Percentiles rank a stretch among this genome's conserved stretches.
phyloP scores from a whole-genome alignment of 1,284 basidiomycete genomes.

The Moniliella sp. region DNA sequence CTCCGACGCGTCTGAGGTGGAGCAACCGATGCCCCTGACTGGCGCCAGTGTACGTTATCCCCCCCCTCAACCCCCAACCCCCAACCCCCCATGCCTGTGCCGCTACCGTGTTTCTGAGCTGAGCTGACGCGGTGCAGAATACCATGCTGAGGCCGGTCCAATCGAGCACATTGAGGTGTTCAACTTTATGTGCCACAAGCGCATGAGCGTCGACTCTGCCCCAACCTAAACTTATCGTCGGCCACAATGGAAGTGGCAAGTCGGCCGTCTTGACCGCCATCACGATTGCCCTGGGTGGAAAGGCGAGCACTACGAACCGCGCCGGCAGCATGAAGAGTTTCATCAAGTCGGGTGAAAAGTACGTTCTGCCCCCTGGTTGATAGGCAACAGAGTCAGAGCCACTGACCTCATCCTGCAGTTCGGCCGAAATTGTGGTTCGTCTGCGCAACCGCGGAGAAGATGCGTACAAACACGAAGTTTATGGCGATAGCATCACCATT shows the following conservation, averaged over 20 bases:
- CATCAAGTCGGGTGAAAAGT: conserved; percentile 65
- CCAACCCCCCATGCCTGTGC: neutral
- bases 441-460: conserved; percentile 73
- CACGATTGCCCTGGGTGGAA: conserved; percentile 77
- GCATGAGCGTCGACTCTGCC: conserved; percentile 54
- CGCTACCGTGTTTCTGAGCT: conserved; percentile 43
- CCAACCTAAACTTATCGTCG: conserved; percentile 90
- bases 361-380: conserved; percentile 21
- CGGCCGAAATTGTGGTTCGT: conserved; percentile 54
- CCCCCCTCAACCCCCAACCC: too few relatives aligned
- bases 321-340: conserved; percentile 68
- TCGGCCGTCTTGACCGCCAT: conserved; percentile 82
- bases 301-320: conserved; percentile 57
- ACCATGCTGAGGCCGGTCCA: conserved; percentile 66
- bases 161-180: conserved; percentile 65
- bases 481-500: conserved; percentile 63
- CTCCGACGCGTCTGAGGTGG: neutral
- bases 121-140: too few relatives aligned
- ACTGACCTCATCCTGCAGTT: conserved; percentile 35
- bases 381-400: neutral
- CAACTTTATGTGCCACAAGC: conserved; percentile 91
- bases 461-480: conserved; percentile 60
- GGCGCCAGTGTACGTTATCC: neutral
- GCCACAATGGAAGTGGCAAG: conserved; percentile 57
- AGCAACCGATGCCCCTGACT: neutral